A percentile compares a stretch with the other conserved stretches of the same genome.
Conservation (phyloP, 2,329 filamentous ascomycete genomes). For the Phaeosphaeriaceae sp. region DNA sequence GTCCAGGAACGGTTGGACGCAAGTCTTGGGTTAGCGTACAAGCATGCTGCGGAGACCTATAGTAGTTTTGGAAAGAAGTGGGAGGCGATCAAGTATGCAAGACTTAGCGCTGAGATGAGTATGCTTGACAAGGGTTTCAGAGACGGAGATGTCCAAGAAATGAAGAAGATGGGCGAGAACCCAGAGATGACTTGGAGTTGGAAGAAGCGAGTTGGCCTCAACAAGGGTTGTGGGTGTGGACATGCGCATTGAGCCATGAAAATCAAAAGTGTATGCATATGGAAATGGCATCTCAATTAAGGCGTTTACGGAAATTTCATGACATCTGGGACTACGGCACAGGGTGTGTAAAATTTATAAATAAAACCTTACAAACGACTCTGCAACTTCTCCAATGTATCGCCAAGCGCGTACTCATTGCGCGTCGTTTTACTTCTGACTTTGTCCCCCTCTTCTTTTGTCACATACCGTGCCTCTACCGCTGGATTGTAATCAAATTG, state of each 20-base stretch:
- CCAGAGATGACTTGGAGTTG: conserved; percentile 43
- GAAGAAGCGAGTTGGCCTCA: conserved; percentile 38
- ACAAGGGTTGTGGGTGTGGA: conserved; percentile 26
- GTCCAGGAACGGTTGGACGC: conserved; percentile 47
- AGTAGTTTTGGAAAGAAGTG: conserved; percentile 42
- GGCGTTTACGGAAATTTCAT: neutral
- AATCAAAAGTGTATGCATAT: too few relatives aligned
- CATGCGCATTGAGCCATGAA: conserved; percentile 19
- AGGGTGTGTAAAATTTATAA: neutral
- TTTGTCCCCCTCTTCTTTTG: conserved; percentile 71
- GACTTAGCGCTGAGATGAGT: conserved; percentile 30
- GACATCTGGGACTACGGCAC: too few relatives aligned
- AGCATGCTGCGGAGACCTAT: conserved; percentile 49
- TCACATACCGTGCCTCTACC: conserved; percentile 86
- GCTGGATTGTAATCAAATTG: conserved; percentile 89
- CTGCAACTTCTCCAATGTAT: conserved; percentile 74
- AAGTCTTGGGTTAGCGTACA: conserved; percentile 48
- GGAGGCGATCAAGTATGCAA: conserved; percentile 40
- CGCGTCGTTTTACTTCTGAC: conserved; percentile 71
- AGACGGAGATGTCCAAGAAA: conserved; percentile 33
- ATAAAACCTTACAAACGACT: conserved; percentile 62
- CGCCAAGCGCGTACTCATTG: conserved; percentile 75
- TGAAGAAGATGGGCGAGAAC: conserved; percentile 35
- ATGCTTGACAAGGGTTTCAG: conserved; percentile 41
- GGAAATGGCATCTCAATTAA: neutral